A percentile compares a stretch with the other conserved stretches of the same genome.
Conservation (phyloP, 2,329 filamentous ascomycete genomes). For the Claviceps quebecensis region DNA sequence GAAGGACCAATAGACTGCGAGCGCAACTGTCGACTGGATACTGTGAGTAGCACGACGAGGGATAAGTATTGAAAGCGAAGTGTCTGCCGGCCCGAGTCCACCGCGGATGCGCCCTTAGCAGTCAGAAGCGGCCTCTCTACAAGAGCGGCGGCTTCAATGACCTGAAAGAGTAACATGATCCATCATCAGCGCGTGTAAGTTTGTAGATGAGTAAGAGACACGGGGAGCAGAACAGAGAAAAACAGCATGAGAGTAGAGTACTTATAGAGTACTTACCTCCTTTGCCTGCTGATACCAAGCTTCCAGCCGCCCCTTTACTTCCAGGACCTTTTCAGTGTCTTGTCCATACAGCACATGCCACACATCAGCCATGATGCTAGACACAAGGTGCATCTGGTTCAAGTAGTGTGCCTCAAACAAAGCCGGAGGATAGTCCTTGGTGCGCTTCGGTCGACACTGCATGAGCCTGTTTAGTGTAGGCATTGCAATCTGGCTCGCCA, state of each 20-base stretch:
- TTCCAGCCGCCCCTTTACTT: not conserved
- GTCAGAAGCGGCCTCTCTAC: not conserved
- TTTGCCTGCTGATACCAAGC: not conserved
- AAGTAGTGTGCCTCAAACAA: conserved; percentile 2
- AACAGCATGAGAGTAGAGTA: not conserved
- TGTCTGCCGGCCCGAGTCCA: not conserved
- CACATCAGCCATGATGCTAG: conserved; percentile 1
- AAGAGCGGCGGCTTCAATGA: not conserved
- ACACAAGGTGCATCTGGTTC: conserved; percentile 1
- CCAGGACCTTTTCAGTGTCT: not conserved
- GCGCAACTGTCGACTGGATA: not conserved
- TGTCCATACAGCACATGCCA: conserved; percentile 4
- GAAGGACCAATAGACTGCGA: not conserved
- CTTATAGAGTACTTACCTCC: not conserved
- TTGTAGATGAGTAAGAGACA: not conserved
- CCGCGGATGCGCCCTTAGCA: not conserved
- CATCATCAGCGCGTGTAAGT: not conserved
- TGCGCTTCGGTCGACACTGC: not conserved
- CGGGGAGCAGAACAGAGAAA: not conserved
- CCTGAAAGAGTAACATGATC: not conserved
- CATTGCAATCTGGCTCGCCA: not conserved
- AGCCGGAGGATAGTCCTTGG: not conserved
- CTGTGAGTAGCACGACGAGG: not conserved
- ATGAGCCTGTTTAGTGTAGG: not conserved
- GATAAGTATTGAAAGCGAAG: not conserved